Conservation (phyloP, 2,329 filamentous ascomycete species). For the Neofusicoccum parvum region DNA sequence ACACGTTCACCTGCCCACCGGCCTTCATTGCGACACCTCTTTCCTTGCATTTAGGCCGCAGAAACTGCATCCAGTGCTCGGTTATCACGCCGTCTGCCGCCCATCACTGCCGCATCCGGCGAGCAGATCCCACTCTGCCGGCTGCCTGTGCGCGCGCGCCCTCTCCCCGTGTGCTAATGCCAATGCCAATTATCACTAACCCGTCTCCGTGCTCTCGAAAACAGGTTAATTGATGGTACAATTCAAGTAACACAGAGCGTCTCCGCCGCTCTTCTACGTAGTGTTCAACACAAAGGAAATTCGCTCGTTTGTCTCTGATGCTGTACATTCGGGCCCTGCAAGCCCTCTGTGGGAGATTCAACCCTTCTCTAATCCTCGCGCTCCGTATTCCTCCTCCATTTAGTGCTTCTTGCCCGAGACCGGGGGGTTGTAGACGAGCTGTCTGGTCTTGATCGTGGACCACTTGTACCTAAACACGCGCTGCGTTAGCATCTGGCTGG, state of each 20-base stretch:
- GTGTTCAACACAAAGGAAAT: slow-evolving; percentile 22
- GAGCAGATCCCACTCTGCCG: slow-evolving; percentile 19
- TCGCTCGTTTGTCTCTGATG: slow-evolving; percentile 21
- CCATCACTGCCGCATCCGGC: slow-evolving; percentile 3
- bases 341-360: neutral
- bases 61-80: neutral
- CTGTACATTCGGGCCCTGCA: slow-evolving; percentile 19
- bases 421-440: slow-evolving; percentile 85
- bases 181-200: neutral
- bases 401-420: slow-evolving; percentile 17
- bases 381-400: neutral
- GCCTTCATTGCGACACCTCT: slow-evolving; percentile 1
- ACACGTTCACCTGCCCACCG: slow-evolving; percentile 4
- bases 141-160: slow-evolving; percentile 1
- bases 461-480: slow-evolving; percentile 76
- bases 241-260: slow-evolving; percentile 17
- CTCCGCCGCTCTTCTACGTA: slow-evolving; percentile 21
- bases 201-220: slow-evolving; percentile 5
- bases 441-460: slow-evolving; percentile 92
- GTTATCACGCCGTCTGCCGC: neutral
- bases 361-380: neutral
- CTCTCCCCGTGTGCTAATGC: neutral
- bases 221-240: slow-evolving; percentile 20
- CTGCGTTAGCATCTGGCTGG: slow-evolving; percentile 31
- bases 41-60: slow-evolving; percentile 2